Conservation (phyloP, 306 rosid species). For the Argentina anserina region DNA sequence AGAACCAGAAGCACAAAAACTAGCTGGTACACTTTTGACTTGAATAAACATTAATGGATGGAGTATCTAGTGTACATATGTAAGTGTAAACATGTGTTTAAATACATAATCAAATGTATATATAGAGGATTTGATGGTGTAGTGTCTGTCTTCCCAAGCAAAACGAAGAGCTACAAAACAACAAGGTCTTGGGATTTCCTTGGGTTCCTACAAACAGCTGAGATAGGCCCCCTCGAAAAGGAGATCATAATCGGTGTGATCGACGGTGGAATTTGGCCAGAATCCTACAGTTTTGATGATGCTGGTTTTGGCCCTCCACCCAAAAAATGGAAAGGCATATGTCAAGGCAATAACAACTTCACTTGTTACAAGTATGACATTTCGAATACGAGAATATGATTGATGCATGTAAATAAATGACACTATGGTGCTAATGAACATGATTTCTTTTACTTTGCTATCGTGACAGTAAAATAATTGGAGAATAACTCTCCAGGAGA, state of each 20-base stretch:
- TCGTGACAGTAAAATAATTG: conserved; percentile 52
- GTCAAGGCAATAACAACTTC: conserved; percentile 12
- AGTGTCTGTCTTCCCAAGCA: neutral
- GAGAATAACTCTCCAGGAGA: conserved; percentile 22
- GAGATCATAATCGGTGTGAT: conserved; percentile 42
- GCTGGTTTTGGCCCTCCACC: conserved; percentile 50
- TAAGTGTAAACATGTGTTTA: neutral
- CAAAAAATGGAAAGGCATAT: conserved; percentile 46
- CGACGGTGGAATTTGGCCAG: conserved; percentile 55
- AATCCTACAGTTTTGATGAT: conserved; percentile 41
- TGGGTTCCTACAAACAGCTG: conserved; percentile 30
- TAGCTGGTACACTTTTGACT: conserved; percentile 19
- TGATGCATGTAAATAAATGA: too few relatives aligned
- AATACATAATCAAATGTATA: neutral
- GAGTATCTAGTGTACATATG: too few relatives aligned
- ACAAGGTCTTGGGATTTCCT: conserved; percentile 64
- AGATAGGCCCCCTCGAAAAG: conserved; percentile 27
- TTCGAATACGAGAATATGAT: too few relatives aligned
- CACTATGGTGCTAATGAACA: too few relatives aligned
- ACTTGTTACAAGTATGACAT: too few relatives aligned
- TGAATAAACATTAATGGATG: neutral
- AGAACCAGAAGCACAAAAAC: conserved; percentile 31
- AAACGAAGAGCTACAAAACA: conserved; percentile 8
- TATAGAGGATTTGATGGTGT: neutral
- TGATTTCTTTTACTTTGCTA: too few relatives aligned